Base-by-base conservation (phyloP, 768 basidiomycete genomes). In the Kwoniella mangroviensis region DNA sequence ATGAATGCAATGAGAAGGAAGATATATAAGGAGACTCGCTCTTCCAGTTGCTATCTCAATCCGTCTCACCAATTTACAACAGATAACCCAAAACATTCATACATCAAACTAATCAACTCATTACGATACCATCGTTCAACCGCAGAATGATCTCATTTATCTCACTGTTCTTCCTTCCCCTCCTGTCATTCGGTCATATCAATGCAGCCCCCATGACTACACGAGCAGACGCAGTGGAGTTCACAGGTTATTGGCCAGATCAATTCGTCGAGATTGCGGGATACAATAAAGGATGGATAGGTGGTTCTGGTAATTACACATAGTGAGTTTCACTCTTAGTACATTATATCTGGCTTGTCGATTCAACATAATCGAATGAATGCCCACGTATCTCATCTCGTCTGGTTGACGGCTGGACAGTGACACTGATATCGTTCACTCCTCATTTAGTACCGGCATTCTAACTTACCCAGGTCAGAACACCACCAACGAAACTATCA, bases 201-300 rank as follows among this genome's bases (percentile, higher is more conserved):
- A 0, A 54, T 2, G 53, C 56, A 0, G 56, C 56, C 4, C 58
- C 58, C 22, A 1, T 60, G 21, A 40, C 12, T 4, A 22, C 4
- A 13, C 41, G 26, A 60, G 42, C 6, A 2, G 58, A 60, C 41
- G 19, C 34, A 60, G 58, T 60, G 19, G 41, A 22, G 19, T 60
- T 60, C 12, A 60, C 58, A 26, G 58, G 58, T n/a, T 60, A 60
- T 43, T 42, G 58, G 58, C 58, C 58, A 21, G 58, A 60, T 13
- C 10, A 60, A 9, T 60, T 41, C n/a, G 58, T 60, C 34, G 58
- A 60, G 17, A 60, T 60, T 42, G 58, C 58, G 17, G 58, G 58
- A n/a, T 60, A 60, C 21, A 60, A 60, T 43, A 60, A 17, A 42
- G 58, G 58, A 7, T 60, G 58, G 58, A 60, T 34, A 0, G 58